A percentile compares a stretch with the other conserved stretches of the same genome.
Conservation (phyloP, 495 filamentous ascomycete genomes). For the Hypoxylon perforatum region DNA sequence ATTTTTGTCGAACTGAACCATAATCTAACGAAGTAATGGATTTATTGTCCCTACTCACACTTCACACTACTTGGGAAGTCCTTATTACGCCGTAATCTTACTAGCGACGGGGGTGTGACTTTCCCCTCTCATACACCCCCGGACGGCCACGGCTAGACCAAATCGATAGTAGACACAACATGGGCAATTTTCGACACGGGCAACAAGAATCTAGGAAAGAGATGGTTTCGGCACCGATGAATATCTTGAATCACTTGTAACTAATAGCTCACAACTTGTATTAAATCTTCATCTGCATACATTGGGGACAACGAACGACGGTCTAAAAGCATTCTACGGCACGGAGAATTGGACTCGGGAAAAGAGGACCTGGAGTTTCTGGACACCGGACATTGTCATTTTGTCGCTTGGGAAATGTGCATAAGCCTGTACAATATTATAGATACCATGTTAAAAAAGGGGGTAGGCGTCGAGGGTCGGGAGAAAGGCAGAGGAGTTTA, state of each 20-base stretch:
- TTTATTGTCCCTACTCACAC: slow-evolving; percentile 8
- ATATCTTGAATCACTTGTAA: slow-evolving; percentile 36
- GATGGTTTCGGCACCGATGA: slow-evolving; percentile 21
- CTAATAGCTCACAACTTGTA: slow-evolving; percentile 38
- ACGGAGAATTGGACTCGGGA: slow-evolving; percentile 35
- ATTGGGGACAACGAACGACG: slow-evolving; percentile 27
- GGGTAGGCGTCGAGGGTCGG: slow-evolving; percentile 31
- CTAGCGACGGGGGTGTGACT: slow-evolving; percentile 10
- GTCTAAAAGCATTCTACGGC: slow-evolving; percentile 42
- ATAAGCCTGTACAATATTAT: slow-evolving; percentile 43
- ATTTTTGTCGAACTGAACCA: slow-evolving; percentile 17
- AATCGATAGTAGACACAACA: slow-evolving; percentile 8
- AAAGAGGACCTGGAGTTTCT: slow-evolving; percentile 45
- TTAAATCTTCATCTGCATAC: slow-evolving; percentile 41
- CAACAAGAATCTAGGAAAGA: slow-evolving; percentile 15
- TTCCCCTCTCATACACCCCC: slow-evolving; percentile 4
- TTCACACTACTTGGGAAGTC: slow-evolving; percentile 9
- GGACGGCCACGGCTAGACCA: slow-evolving; percentile 6
- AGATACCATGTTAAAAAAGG: slow-evolving; percentile 44
- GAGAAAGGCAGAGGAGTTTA: slow-evolving; percentile 16
- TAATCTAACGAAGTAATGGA: slow-evolving; percentile 14
- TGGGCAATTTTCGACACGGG: slow-evolving; percentile 3
- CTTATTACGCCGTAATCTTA: slow-evolving; percentile 21
- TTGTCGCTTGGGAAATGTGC: slow-evolving; percentile 33
- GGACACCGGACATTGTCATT: slow-evolving; percentile 29